Evolutionary conservation across 1,139 yeast genomes (phyloP).

Genomic region (Kurtzmaniella quercitrusa): DNA sequence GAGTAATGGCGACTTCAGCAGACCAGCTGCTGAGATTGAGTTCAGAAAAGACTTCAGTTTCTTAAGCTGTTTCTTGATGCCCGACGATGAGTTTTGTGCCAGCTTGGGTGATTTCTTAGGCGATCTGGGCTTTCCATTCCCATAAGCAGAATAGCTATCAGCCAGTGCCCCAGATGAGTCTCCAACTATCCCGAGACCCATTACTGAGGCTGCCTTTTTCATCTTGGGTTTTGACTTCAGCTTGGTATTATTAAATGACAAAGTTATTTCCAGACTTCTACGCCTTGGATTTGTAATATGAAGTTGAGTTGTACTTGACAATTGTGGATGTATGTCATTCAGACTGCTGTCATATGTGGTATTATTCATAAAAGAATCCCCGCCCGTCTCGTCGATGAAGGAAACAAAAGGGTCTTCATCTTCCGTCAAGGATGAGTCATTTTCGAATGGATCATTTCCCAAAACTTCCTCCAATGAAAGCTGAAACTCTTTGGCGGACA

Average conservation of each 20-base stretch:
- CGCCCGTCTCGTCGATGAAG: conserved; percentile 9
- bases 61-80: conserved; percentile 4
- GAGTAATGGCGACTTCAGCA: conserved; percentile 1
- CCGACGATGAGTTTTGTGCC: neutral
- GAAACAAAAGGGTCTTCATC: conserved; percentile 1
- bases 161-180: neutral
- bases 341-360: neutral
- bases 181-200: neutral
- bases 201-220: neutral
- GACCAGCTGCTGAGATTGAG: neutral
- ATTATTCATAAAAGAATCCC: conserved; percentile 5
- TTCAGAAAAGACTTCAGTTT: conserved; percentile 8
- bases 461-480: conserved; percentile 23
- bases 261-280: neutral
- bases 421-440: conserved; percentile 8
- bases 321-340: neutral
- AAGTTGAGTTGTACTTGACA: no score
- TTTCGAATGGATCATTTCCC: conserved; percentile 20
- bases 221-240: neutral
- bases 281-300: no score
- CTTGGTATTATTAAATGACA: neutral
- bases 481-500: conserved; percentile 6
- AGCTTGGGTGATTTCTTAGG: conserved; percentile 1
- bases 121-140: neutral
- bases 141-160: no score